Evolutionary conservation across 2,329 filamentous ascomycete species (phyloP).

Genomic region (Eutypella sp.): DNA sequence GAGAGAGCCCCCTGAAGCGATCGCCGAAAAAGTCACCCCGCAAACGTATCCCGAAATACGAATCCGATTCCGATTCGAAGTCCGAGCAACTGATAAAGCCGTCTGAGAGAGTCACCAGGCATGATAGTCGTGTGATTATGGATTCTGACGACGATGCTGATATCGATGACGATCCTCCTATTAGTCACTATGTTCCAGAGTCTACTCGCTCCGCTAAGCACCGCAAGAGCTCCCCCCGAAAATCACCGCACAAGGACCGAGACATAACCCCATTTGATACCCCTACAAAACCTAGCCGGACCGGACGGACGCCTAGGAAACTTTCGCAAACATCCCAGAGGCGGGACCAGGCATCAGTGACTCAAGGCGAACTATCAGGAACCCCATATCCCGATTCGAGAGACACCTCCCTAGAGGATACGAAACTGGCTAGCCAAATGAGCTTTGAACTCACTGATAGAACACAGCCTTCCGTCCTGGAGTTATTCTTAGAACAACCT

Average conservation of each 20-base stretch:
- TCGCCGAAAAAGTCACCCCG: slow-evolving; percentile 20
- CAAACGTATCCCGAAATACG: slow-evolving; percentile 13
- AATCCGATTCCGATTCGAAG: slow-evolving; percentile 12
- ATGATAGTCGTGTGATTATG: slow-evolving; percentile 39
- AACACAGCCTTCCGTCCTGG: slow-evolving; percentile 29
- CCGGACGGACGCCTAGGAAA: slow-evolving; percentile 8
- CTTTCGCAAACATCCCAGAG: slow-evolving; percentile 17
- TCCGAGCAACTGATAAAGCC: slow-evolving; percentile 15
- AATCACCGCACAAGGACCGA: slow-evolving; percentile 9
- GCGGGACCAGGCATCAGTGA: slow-evolving; percentile 7
- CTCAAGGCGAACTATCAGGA: slow-evolving; percentile 7
- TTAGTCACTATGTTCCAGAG: slow-evolving; percentile 29
- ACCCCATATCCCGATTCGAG: slow-evolving; percentile 4
- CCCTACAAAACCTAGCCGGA: slow-evolving; percentile 17
- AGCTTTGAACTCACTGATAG: slow-evolving; percentile 20
- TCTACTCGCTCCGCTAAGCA: slow-evolving; percentile 17
- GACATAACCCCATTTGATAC: slow-evolving; percentile 18
- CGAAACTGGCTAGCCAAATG: slow-evolving; percentile 9
- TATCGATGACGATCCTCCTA: slow-evolving; percentile 32
- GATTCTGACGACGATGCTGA: slow-evolving; percentile 56
- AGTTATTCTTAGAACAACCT: slow-evolving; percentile 30
- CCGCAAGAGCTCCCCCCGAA: slow-evolving; percentile 10
- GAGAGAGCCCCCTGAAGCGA: slow-evolving; percentile 10
- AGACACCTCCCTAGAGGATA: slow-evolving; percentile 6
- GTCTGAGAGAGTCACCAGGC: slow-evolving; percentile 15